Base-by-base conservation (phyloP, 768 basidiomycete genomes). In the Daedaleopsis nitida region DNA sequence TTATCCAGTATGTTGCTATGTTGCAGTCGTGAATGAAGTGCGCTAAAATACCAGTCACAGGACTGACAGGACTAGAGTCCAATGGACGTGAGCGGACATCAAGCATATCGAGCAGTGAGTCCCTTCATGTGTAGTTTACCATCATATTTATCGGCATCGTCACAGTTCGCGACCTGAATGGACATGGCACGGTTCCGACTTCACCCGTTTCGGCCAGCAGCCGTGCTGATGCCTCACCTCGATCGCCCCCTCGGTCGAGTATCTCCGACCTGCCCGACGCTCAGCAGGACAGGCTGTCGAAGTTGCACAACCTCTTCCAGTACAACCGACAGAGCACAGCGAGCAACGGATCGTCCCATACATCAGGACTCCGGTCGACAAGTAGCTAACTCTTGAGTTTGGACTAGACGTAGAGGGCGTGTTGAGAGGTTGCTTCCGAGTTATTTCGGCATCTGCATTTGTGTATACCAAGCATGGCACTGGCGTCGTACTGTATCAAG, bases 261-360 rank as follows among this genome's bases (percentile, higher is more conserved):
- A 52, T 70, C 27, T 64, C 70, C n/a, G 71, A 72, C 27, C 62
- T 70, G 7, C 66, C 72, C 19, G 66, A 65, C 27, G 70, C 70
- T 6, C 70, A 73, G 52, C 85, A 89, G 66, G 88, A 91, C 56
- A 86, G 86, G 68, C 71, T 92, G 35, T 88, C 91, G 44, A 78
- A 87, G 67, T 72, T 94, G 55, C 92, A 93, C 70, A 85, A 90
- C 69, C 80, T 93, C 64, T 94, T 93, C 75, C 89, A 91, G 67
- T 93, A 94, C 74, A 55, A 55, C 17, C 83, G 90, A 56, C 83
- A 87, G 24, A 91, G 90, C 70, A 83, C 83, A 42, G 68, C 73
- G 24, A 83, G 81, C 67, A 78, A 75, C 55, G 76, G 74, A 7
- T 81, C 82, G 11, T 78, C 76, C 19, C 66, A 71, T 7, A 70